Evolutionary conservation across 306 rosid species (phyloP), one percentile per base, ranked within the genome.

Genomic region (Vicia faba): DNA sequence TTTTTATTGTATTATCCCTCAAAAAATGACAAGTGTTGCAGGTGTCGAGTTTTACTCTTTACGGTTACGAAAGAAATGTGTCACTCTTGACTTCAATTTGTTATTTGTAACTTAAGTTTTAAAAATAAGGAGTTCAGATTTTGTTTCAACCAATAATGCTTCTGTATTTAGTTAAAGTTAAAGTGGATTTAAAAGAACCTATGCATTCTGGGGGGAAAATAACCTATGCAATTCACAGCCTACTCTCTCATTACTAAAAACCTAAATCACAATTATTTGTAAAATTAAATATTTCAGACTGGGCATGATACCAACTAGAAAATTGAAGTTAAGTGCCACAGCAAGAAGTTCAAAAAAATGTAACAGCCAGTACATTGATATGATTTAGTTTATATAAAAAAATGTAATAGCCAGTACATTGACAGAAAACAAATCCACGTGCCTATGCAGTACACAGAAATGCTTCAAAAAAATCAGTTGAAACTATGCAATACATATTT

Each of bases 231-330:
- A 43, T 41, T 14, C 23, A 43, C 5, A 19, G 51, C 10, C 15
- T 61, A 19, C 33, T 61, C 65, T 10, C 26, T 11, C 13, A 26
- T 61, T 65, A 49, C 61, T 40, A 49, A 20, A 11, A 61, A 31
- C 57, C 50, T 18, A 65, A 13, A 36, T 63, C 41, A 64, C 67
- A 38, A 39, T 26, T 55, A 36, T 70, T 65, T 50, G 23, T 56
- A 25, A 77, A 45, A 41, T 43, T 16, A 53, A 59, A 64, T 70
- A 33, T 29, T 46, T 31, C 45, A 57, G 44, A 25, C 25, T 18
- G 13, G 13, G 7, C 70, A 49, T 38, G 58, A 48, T 11, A 73
- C 36, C 40, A 67, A 48, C 38, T 20, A 75, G 64, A 75, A 14
- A 5, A 49, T 41, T 50, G 9, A 60, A 25, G 64, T 41, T 48